Base-by-base conservation (phyloP, 192 early-diverging fungal species). In the Dissophora ornata region DNA sequence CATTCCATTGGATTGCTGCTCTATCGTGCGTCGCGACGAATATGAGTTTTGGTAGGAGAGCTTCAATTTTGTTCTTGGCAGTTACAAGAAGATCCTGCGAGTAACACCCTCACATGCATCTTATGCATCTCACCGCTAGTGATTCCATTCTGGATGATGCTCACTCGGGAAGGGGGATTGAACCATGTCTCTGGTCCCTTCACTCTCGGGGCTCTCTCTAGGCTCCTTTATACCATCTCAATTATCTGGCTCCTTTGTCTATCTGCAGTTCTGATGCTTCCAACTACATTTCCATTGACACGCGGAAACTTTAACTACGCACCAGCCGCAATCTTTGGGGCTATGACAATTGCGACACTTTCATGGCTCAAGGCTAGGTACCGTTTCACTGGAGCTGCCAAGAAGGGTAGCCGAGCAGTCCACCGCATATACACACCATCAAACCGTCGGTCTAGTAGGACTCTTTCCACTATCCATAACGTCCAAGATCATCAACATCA, bases 1-100 rank as follows among this genome's bases (percentile, higher is more conserved):
- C 84, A 15, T 71, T 82, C 29, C 78, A 80, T 46, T 77, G 55
- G 42, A 66, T 75, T 10, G 44, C 71, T 1, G 67, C 63, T 18
- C 42, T 75, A 11, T 60, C 63, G 15, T 75, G 71, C 28, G 41
- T 75, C n/a, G n/a, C 62, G 3, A 52, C 71, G 7, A 75, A 75
- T 36, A 15, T 75, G 15, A 61, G 71, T 21, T 67, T 60, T 58
- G 55, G 68, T 71, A 62, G 57, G 9, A 3, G 2, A 11, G 12
- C 18, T 19, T 52, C n/a, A n/a, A n/a, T n/a, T n/a, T n/a, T n/a
- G n/a, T n/a, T n/a, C n/a, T n/a, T n/a, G n/a, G n/a, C n/a, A n/a
- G n/a, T n/a, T n/a, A n/a, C n/a, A n/a, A n/a, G n/a, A n/a, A n/a
- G n/a, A n/a, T n/a, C n/a, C n/a, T n/a, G n/a, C n/a, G n/a, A n/a